phyloP scores from a whole-genome alignment of 2,329 filamentous ascomycete species.

The Lasiodiplodia sp. region DNA sequence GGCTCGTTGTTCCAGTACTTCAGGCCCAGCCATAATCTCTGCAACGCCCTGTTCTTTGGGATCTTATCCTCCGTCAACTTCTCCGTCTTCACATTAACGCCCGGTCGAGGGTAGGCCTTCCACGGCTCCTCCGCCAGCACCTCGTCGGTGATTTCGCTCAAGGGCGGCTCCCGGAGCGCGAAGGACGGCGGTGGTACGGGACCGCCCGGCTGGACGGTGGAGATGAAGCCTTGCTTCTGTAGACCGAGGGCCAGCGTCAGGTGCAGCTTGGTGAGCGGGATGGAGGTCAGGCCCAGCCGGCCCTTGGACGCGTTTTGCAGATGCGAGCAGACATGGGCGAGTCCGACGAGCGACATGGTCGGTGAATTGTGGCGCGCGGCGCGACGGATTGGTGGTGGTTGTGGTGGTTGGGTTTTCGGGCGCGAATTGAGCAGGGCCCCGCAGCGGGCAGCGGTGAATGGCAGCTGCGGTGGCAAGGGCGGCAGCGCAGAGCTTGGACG shows the following conservation, averaged over 20 bases:
- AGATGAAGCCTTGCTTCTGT: slow-evolving; percentile 83
- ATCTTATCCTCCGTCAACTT: slow-evolving; percentile 31
- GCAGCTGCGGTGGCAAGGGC: slow-evolving; percentile 32
- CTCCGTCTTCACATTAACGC: neutral
- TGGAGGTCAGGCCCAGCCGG: slow-evolving; percentile 83
- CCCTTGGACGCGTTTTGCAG: slow-evolving; percentile 87
- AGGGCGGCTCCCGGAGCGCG: slow-evolving; percentile 2
- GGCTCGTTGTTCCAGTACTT: slow-evolving; percentile 89
- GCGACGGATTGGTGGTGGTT: neutral
- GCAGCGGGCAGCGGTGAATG: slow-evolving; percentile 16
- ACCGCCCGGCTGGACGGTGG: slow-evolving; percentile 77
- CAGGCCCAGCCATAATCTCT: slow-evolving; percentile 85
- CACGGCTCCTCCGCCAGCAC: slow-evolving; percentile 52
- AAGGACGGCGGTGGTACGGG: slow-evolving; percentile 54
- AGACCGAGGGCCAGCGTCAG: slow-evolving; percentile 77
- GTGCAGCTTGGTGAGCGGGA: slow-evolving; percentile 82
- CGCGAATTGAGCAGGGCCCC: neutral
- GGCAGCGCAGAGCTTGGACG: slow-evolving; percentile 38
- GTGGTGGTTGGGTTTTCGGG: slow-evolving; percentile 17
- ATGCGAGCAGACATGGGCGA: slow-evolving; percentile 86
- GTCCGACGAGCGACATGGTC: slow-evolving; percentile 74
- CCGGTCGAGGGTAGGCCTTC: slow-evolving; percentile 51
- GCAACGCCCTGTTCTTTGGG: slow-evolving; percentile 70
- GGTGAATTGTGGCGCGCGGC: slow-evolving; percentile 28
- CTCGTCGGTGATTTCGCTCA: slow-evolving; percentile 35